Evolutionary conservation across 768 basidiomycete genomes (phyloP), one percentile per base, ranked within the genome.

Genomic region (Fomitopsis serialis): DNA sequence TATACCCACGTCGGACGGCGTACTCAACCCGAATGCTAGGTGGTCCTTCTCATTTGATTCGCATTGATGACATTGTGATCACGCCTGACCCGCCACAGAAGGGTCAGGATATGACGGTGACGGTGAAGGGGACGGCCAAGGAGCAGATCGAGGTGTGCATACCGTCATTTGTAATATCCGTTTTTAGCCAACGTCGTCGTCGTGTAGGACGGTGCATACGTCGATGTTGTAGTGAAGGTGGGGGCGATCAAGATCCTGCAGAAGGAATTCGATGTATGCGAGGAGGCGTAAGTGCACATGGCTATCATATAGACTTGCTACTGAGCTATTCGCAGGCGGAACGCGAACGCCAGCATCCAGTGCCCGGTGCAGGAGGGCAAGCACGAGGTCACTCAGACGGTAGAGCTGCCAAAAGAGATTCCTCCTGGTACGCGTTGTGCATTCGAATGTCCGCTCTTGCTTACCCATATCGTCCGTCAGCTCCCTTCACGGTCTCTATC

Each of bases 201-300:
- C 17, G 8, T 22, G 34, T 58, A 98, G 95, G 86, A 94, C 4
- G 97, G 97, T 5, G 89, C 96, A 36, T 89, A 81, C 61, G 96
- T 88, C 8, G 84, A 95, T 59, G 93, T 99, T 3, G 70, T 72
- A 1, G 96, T 99, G 52, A 98, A 98, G 69, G 76, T 98, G n/a
- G 97, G 97, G 23, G 72, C 92, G 25, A 81, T 99, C 65, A 97
- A 92, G 73, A 67, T 98, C n/a, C 72, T 98, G 29, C 69, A 75
- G 43, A 97, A 91, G 73, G 64, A 59, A 17, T 96, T 98, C 60
- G 92, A 98, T 59, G 70, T 98, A 29, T 98, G 96, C 66, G 78
- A 95, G 55, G 95, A 98, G 71, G 93, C 94, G 91, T 97, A 75
- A 63, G 94, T 81, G 19, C n/a, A 4, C 3, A 40, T 21, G 29